Percentiles rank a stretch among this genome's conserved stretches.
Evolutionary conservation across 202 grass and related monocot species (phyloP).

Genomic region (Digitaria exilis): DNA sequence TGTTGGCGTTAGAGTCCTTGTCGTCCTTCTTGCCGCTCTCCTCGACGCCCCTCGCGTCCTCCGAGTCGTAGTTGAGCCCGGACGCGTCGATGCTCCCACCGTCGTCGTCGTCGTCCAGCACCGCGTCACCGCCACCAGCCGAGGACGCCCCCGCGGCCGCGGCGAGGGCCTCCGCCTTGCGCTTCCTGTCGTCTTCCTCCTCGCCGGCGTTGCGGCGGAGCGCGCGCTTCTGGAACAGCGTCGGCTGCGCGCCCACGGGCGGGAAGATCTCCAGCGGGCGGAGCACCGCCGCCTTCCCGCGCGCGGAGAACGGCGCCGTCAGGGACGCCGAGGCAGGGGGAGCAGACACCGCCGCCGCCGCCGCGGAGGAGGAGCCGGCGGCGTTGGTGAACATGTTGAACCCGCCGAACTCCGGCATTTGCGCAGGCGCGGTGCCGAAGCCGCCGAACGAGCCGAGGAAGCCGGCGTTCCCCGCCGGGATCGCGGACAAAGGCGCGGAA

Average conservation of each 20-base stretch:
- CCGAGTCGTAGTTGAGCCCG: constrained; percentile 73
- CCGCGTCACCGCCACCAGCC: neutral
- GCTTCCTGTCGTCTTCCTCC: constrained; percentile 58
- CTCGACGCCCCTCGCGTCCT: constrained; percentile 70
- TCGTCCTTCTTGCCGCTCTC: constrained; percentile 59
- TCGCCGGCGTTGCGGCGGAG: constrained; percentile 75
- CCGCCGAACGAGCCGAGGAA: constrained; percentile 40
- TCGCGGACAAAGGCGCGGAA: constrained; percentile 11
- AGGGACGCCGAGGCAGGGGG: neutral
- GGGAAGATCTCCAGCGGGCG: constrained; percentile 89
- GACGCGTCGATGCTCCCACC: constrained; percentile 70
- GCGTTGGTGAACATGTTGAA: constrained; percentile 43
- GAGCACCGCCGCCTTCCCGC: constrained; percentile 69
- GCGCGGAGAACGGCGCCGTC: constrained; percentile 40
- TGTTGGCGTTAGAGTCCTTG: constrained; percentile 77
- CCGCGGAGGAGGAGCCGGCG: constrained; percentile 17
- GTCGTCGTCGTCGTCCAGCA: constrained; percentile 56
- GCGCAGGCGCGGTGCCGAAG: constrained; percentile 38
- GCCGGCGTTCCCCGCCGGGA: constrained; percentile 24
- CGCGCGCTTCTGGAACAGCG: constrained; percentile 90
- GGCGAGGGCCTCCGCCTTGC: constrained; percentile 29
- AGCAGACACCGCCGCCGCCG: constrained; percentile 17
- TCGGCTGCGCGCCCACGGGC: constrained; percentile 74
- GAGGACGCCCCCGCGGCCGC: constrained; percentile 15
- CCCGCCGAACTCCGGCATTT: constrained; percentile 40